Base-by-base conservation (phyloP, 2,329 filamentous ascomycete species). In the Claviceps spartinae region DNA sequence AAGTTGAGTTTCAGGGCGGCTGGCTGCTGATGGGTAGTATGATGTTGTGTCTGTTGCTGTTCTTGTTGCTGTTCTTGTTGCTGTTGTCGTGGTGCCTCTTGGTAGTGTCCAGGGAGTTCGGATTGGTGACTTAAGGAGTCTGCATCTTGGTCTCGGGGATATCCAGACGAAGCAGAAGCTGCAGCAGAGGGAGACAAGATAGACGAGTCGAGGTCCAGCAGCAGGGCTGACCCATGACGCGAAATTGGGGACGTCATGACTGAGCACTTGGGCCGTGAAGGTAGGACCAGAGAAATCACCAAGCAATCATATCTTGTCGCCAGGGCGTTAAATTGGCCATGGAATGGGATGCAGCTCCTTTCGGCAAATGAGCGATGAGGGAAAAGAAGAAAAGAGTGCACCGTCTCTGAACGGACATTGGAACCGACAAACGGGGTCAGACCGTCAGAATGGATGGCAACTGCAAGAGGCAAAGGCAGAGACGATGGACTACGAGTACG, bases 91-190 rank as follows among this genome's bases (percentile, higher is more conserved):
- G 13, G 22, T 44, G 5, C 18, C 11, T 38, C 22, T 24, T 36
- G 54, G 40, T 38, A 22, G 38, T 14, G 34, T 13, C 44, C n/a
- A 8, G 47, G 24, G 48, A 54, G 43, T 22, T 48, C 48, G 43
- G 54, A 49, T 18, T 55, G 51, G 50, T 46, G 45, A 36, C 51
- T 48, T 36, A 34, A 46, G 36, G 48, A 38, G 36, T 16, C 42
- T 34, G 30, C 30, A 16, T 53, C 45, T 24, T 51, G 16, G 18
- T 49, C 41, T 52, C 54, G 52, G 56, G 51, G 47, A 52, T 62
- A 54, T 61, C 65, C 62, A 63, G 65, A 64, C 61, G 67, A 69
- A 57, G 68, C 66, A 66, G 62, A 63, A 47, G 60, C 61, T 59
- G 67, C 67, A 60, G 69, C 68, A 65, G 68, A 62, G 57, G 50